Conservation (phyloP, 2,329 filamentous ascomycete species). For the Arthrinium phaeospermum region DNA sequence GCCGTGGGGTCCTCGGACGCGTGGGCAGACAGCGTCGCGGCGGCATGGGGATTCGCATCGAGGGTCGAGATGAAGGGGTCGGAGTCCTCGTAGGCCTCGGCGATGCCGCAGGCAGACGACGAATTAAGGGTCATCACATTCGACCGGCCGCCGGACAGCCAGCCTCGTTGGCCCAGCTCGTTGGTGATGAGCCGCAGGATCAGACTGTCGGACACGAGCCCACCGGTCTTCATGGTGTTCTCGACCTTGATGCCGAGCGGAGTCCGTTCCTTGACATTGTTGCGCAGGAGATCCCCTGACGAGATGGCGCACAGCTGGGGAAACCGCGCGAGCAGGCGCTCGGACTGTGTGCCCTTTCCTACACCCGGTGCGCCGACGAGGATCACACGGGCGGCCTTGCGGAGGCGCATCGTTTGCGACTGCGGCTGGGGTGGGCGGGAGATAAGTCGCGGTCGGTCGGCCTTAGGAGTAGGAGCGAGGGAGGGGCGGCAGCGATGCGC, state of each 20-base stretch:
- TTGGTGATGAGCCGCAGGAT: slow-evolving; percentile 92
- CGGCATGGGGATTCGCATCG: slow-evolving; percentile 44
- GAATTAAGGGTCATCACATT: slow-evolving; percentile 60
- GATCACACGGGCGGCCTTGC: slow-evolving; percentile 87
- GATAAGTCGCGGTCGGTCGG: slow-evolving; percentile 17
- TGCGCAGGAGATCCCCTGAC: slow-evolving; percentile 88
- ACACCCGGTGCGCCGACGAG: slow-evolving; percentile 95
- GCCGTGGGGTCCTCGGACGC: slow-evolving; percentile 74
- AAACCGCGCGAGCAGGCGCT: slow-evolving; percentile 84
- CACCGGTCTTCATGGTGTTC: slow-evolving; percentile 83
- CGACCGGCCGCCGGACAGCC: slow-evolving; percentile 65
- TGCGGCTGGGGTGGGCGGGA: not conserved
- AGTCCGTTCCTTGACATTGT: slow-evolving; percentile 90
- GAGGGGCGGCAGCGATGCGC: slow-evolving; percentile 2
- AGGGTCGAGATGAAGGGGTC: slow-evolving; percentile 49
- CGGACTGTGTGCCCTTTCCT: slow-evolving; percentile 95
- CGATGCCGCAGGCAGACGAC: slow-evolving; percentile 40
- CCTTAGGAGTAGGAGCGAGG: slow-evolving; percentile 22
- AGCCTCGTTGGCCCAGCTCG: slow-evolving; percentile 84
- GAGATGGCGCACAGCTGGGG: slow-evolving; percentile 90
- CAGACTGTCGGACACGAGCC: slow-evolving; percentile 88
- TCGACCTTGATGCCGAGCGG: slow-evolving; percentile 91
- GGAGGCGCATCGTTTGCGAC: slow-evolving; percentile 64
- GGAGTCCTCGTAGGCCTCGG: slow-evolving; percentile 38
- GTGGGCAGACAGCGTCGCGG: slow-evolving; percentile 43